These are phyloP conservation scores for Lodderomyces parapsilosis DNA, from an alignment of 1,139 yeast species.

Conservation along the genomic window DNA sequence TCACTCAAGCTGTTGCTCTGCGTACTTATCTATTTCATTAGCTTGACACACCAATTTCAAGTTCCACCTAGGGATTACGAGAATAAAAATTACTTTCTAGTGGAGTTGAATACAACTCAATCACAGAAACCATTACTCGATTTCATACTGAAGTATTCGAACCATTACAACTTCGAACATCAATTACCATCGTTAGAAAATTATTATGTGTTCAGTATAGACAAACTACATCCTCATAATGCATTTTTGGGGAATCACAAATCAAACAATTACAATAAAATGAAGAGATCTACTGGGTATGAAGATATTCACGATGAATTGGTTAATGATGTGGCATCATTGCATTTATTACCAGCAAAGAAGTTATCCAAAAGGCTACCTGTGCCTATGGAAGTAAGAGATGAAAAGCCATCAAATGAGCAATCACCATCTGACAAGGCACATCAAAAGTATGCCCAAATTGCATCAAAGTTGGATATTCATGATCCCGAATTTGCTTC, in stretches of 20 bases:
- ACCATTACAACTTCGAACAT: conserved; percentile 51
- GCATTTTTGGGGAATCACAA: conserved; percentile 37
- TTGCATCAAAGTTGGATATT: conserved; percentile 58
- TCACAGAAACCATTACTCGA: conserved; percentile 26
- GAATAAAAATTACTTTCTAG: conserved; percentile 51
- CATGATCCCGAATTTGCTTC: conserved; percentile 74
- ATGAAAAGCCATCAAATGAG: conserved; percentile 5
- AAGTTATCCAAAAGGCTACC: conserved; percentile 47
- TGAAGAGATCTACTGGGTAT: conserved; percentile 28
- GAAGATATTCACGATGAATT: conserved; percentile 28
- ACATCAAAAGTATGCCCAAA: conserved; percentile 22
- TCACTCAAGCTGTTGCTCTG: conserved; percentile 11
- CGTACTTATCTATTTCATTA: conserved; percentile 10
- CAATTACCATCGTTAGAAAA: conserved; percentile 55
- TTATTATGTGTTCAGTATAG: conserved; percentile 61
- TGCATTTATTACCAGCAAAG: conserved; percentile 53
- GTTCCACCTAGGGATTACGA: conserved; percentile 39
- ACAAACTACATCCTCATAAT: conserved; percentile 35
- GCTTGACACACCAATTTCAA: conserved; percentile 8
- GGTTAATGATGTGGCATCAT: conserved; percentile 30
- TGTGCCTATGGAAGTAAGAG: conserved; percentile 24
- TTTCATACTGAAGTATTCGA: conserved; percentile 36
- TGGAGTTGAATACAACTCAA: conserved; percentile 46
- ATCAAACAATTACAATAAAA: conserved; percentile 26
- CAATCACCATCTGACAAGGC: conserved; percentile 7